Percentiles rank a stretch among this genome's conserved stretches.
These are phyloP conservation scores for Chondrostereum purpureum DNA, from an alignment of 1,284 basidiomycete species.

Conservation along the genomic window DNA sequence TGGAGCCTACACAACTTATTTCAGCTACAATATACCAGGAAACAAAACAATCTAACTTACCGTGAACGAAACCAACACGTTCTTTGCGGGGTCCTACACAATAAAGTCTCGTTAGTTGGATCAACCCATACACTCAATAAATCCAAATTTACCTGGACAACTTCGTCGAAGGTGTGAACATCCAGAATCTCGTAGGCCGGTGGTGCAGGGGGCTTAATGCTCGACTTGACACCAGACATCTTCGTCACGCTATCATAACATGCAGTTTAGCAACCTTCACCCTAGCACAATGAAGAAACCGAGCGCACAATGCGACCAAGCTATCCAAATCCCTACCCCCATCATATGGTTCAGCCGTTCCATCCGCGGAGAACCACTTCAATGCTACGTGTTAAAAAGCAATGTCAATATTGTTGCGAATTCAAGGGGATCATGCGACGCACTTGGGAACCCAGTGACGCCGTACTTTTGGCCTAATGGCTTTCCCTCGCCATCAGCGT, in stretches of 20 bases:
- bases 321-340: constrained; percentile 79
- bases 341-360: constrained; percentile 67
- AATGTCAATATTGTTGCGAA: not conserved
- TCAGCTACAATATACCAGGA: constrained; percentile 1
- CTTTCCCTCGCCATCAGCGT: constrained; percentile 84
- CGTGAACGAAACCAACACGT: constrained; percentile 89
- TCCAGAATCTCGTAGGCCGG: constrained; percentile 69
- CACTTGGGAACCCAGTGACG: constrained; percentile 85
- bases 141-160: constrained; percentile 54
- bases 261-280: not conserved
- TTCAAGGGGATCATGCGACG: constrained; percentile 19
- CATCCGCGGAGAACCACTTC: constrained; percentile 81
- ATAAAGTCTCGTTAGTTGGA: not conserved
- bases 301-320: constrained; percentile 66
- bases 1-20: constrained; percentile 42
- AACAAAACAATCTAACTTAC: constrained; percentile 31
- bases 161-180: constrained; percentile 65
- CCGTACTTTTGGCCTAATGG: constrained; percentile 68
- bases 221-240: constrained; percentile 79
- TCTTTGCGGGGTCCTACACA: constrained; percentile 62
- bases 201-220: constrained; percentile 79
- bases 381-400: constrained; percentile 48
- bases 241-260: constrained; percentile 50
- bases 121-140: not conserved
- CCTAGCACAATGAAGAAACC: constrained; percentile 2